Evolutionary conservation across 495 filamentous ascomycete species (phyloP).

Genomic region (Hypoxylon fuscum): DNA sequence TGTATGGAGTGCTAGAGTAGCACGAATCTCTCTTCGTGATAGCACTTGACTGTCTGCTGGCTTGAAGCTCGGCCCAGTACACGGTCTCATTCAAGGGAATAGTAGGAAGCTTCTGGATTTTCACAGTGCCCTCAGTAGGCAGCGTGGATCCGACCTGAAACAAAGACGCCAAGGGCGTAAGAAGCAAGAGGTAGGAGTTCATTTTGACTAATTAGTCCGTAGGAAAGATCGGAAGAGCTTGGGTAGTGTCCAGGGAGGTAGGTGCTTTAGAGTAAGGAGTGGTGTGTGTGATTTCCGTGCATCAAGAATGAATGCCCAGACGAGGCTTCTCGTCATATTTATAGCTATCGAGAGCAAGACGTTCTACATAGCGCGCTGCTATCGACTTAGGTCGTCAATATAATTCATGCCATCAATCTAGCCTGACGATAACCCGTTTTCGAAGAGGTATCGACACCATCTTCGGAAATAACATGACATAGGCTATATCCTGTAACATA

Average conservation of each 20-base stretch:
- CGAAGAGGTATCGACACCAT: background rate
- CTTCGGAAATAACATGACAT: background rate
- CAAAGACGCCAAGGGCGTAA: slow-evolving; percentile 5
- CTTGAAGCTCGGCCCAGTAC: slow-evolving; percentile 9
- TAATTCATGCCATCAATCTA: no score
- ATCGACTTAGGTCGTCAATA: no score
- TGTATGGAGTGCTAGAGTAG: background rate
- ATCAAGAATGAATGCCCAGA: no score
- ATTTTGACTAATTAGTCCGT: no score
- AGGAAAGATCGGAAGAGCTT: no score
- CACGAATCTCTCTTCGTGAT: slow-evolving; percentile 4
- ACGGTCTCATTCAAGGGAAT: slow-evolving; percentile 9
- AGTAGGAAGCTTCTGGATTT: background rate
- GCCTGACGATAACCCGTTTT: no score
- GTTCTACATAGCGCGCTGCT: no score
- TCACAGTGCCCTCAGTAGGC: background rate
- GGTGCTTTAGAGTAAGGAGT: no score
- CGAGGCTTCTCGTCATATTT: no score
- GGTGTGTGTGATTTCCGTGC: no score
- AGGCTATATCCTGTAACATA: background rate
- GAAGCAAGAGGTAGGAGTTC: slow-evolving; percentile 3
- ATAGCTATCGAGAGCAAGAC: no score
- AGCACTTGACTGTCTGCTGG: background rate
- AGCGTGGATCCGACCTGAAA: background rate
- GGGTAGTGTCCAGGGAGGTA: no score